Evolutionary conservation across 768 basidiomycete species (phyloP).

Genomic region (Wakefieldia striispora): DNA sequence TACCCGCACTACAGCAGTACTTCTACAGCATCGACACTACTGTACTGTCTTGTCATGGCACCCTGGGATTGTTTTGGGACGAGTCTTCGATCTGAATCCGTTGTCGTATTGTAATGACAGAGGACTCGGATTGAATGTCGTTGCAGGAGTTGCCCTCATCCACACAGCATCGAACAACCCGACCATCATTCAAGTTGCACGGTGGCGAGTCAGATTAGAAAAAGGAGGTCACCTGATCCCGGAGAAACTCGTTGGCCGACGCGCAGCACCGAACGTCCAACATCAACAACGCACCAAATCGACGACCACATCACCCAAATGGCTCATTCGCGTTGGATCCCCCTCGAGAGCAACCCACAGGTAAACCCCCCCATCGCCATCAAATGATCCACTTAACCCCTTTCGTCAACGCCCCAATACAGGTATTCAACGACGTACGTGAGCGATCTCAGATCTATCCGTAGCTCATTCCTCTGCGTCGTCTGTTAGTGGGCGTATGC

Average conservation of each 20-base stretch:
- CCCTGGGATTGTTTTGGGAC: too few species aligned
- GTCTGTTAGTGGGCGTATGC: conserved; percentile 62
- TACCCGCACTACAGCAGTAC: background rate
- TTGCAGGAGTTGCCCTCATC: too few species aligned
- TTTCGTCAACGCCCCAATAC: background rate
- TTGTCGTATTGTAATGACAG: background rate
- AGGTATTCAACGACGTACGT: conserved; percentile 34
- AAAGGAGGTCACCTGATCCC: conserved; percentile 1
- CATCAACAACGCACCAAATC: too few species aligned
- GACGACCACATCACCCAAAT: conserved; percentile 8
- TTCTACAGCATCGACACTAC: too few species aligned
- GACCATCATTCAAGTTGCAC: too few species aligned
- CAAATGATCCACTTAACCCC: background rate
- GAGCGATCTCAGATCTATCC: background rate
- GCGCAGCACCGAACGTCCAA: too few species aligned
- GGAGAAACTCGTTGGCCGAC: too few species aligned
- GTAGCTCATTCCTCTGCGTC: background rate
- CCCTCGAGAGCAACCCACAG: conserved; percentile 74
- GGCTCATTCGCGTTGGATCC: conserved; percentile 58
- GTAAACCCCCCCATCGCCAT: conserved; percentile 25
- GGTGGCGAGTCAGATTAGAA: too few species aligned
- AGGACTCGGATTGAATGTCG: background rate
- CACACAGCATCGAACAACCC: too few species aligned
- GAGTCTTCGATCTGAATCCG: background rate
- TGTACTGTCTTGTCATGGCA: too few species aligned